Conservation (phyloP, 352 stramenopile genomes). For the Globisporangium uncinulatum region DNA sequence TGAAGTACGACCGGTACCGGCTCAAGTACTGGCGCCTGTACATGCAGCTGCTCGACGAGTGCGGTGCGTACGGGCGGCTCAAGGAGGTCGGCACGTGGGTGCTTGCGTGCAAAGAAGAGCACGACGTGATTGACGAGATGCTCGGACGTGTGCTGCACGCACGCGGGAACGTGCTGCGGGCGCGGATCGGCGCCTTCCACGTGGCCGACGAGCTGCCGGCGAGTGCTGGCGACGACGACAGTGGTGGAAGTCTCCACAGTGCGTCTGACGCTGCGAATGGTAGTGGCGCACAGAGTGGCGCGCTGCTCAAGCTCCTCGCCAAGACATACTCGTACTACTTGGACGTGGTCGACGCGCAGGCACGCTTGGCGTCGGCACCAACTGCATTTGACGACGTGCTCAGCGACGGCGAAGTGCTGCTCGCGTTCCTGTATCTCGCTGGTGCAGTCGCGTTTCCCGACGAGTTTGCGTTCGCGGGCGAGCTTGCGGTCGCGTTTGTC, state of each 20-base stretch:
- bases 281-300: background rate
- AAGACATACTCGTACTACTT: conserved; percentile 61
- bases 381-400: conserved; percentile 22
- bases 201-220: background rate
- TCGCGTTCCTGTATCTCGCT: conserved; percentile 37
- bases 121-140: conserved; percentile 79
- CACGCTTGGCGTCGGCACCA: conserved; percentile 24
- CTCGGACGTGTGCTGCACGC: conserved; percentile 42
- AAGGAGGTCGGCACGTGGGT: conserved; percentile 74
- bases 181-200: conserved; percentile 12
- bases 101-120: conserved; percentile 73
- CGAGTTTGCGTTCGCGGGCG: conserved; percentile 20
- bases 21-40: conserved; percentile 81
- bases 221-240: too few relatives aligned
- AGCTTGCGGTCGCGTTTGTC: conserved; percentile 10
- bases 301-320: conserved; percentile 46
- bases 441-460: conserved; percentile 15
- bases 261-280: background rate
- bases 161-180: conserved; percentile 35
- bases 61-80: conserved; percentile 41
- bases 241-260: background rate
- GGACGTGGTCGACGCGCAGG: conserved; percentile 36
- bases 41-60: conserved; percentile 45
- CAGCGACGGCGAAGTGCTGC: conserved; percentile 31
- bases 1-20: conserved; percentile 71